phyloP scores from a whole-genome alignment of 1,284 basidiomycete genomes.

The Malassezia globosa region DNA sequence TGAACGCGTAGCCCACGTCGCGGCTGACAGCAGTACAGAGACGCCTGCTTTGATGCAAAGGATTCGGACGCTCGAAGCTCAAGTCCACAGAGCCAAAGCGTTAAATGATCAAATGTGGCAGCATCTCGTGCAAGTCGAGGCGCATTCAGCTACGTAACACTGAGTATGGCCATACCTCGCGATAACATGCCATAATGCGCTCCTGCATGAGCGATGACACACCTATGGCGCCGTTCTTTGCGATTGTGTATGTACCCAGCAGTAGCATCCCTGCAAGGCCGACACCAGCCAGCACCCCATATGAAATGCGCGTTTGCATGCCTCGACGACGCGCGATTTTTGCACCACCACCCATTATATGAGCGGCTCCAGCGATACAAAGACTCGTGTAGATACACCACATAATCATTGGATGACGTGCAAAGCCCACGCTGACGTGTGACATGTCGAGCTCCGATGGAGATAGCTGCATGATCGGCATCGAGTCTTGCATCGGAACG shows the following conservation, averaged over 20 bases:
- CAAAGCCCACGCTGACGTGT: constrained; percentile 26
- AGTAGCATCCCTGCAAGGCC: constrained; percentile 2
- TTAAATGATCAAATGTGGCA: constrained; percentile 39
- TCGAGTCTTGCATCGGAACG: constrained; percentile 8
- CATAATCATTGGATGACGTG: neutral
- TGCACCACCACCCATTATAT: constrained; percentile 4
- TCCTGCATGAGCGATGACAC: neutral
- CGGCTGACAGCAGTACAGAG: too few relatives aligned
- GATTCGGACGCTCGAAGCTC: constrained; percentile 21
- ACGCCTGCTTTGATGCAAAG: too few relatives aligned
- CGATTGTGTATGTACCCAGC: constrained; percentile 9
- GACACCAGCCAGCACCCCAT: neutral
- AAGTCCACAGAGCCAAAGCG: constrained; percentile 30
- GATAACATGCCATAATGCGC: constrained; percentile 3
- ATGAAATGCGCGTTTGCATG: neutral
- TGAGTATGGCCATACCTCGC: constrained; percentile 3
- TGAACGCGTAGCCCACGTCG: too few relatives aligned
- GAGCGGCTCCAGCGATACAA: constrained; percentile 4
- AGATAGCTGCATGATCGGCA: constrained; percentile 23
- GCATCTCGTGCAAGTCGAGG: constrained; percentile 19
- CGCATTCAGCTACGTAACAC: constrained; percentile 1
- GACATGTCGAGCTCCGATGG: constrained; percentile 35
- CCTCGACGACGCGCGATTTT: neutral
- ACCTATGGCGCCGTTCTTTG: neutral
- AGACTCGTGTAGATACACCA: constrained; percentile 2